Base-by-base conservation (phyloP, 345 rosid species). In the Salix dunnii region DNA sequence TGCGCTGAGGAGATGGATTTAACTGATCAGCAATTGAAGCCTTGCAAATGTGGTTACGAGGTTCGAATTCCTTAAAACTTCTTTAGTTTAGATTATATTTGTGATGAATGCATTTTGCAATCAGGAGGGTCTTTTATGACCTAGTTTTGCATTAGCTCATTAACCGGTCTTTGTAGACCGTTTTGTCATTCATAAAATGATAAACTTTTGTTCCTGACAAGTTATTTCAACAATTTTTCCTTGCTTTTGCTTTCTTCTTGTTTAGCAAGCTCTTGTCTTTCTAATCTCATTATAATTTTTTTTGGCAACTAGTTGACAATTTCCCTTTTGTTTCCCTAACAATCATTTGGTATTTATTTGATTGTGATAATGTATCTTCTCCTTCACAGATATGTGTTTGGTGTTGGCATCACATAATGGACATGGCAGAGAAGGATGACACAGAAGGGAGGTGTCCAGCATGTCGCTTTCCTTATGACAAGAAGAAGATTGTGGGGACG, bases 31-130 rank as follows among this genome's bases (percentile, higher is more conserved):
- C 96, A 94, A 62, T 85, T 94, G 86, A 94, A 90, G 86, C 97
- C 98, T 70, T 94, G 98, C 89, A 85, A 88, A 87, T 94, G 98
- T 85, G 98, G 97, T 74, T 94, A 94, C 48, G 94, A 94, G 94
- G 97, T 94, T 80, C 43, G 79, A 65, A 66, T 49, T 68, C 4
- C 35, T 49, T 5, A 23, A 51, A 46, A 46, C 5, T 33, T 5
- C 13, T 40, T 43, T 74, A 63, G 51, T 2, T 13, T 12, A 63
- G 68, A 10, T 18, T 70, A 1, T 9, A 61, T 61, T 25, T 6
- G 13, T 20, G 65, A 40, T 2, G 27, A 61, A 61, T 61, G 10
- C 27, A 23, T 62, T 28, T 12, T 7, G 70, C 7, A 63, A 23
- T 35, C 46, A 68, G 16, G 14, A 46, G 9, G 46, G 67, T 49